Evolutionary conservation across 2,329 filamentous ascomycete genomes (phyloP).

Genomic region (Leptosphaerulina australis): DNA sequence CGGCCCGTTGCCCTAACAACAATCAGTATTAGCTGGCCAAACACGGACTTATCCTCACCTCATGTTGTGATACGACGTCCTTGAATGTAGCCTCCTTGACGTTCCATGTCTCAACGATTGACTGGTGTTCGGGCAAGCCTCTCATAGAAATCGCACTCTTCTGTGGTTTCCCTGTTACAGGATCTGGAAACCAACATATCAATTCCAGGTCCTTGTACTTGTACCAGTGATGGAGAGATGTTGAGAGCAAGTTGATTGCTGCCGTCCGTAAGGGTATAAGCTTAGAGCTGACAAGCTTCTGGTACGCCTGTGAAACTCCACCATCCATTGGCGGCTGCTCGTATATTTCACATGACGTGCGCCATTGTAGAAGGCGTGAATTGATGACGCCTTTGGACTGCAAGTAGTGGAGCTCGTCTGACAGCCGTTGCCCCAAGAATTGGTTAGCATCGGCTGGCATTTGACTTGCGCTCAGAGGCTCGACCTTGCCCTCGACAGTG

Average conservation of each 20-base stretch:
- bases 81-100: conserved; percentile 66
- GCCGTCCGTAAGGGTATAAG: conserved; percentile 77
- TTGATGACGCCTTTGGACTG: conserved; percentile 82
- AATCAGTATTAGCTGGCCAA: conserved; percentile 14
- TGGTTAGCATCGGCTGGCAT: conserved; percentile 85
- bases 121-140: conserved; percentile 61
- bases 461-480: conserved; percentile 72
- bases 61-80: conserved; percentile 41
- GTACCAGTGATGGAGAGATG: conserved; percentile 81
- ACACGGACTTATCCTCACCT: conserved; percentile 20
- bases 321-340: conserved; percentile 87
- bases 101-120: conserved; percentile 71
- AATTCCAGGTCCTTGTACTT: conserved; percentile 78
- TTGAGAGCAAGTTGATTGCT: conserved; percentile 77
- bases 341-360: conserved; percentile 78
- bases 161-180: conserved; percentile 31
- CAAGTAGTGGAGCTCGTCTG: conserved; percentile 89
- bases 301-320: conserved; percentile 79
- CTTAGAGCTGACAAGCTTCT: conserved; percentile 74
- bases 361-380: conserved; percentile 78
- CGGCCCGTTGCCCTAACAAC: conserved; percentile 31
- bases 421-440: conserved; percentile 87
- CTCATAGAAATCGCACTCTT: conserved; percentile 67
- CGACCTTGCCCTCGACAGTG: conserved; percentile 75
- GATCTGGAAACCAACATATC: conserved; percentile 75